phyloP scores from a whole-genome alignment of 148 eudicot species.

The Agrostemma githago region DNA sequence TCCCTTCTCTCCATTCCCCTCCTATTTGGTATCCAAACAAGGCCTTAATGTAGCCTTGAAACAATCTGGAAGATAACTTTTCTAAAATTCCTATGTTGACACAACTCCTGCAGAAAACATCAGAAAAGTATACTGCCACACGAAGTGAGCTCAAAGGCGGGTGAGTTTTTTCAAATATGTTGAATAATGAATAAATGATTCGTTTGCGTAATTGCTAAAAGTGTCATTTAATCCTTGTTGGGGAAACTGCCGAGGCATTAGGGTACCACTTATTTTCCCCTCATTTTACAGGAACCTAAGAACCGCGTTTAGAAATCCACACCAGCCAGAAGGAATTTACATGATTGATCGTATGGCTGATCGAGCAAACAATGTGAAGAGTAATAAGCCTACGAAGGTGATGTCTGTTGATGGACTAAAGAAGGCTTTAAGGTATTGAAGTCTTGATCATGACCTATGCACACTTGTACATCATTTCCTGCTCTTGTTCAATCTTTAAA shows the following conservation, averaged over 20 bases:
- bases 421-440: slow-evolving; percentile 69
- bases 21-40: too few relatives aligned
- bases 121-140: slow-evolving; percentile 53
- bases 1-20: too few relatives aligned
- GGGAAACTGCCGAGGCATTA: not conserved
- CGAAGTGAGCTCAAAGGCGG: slow-evolving; percentile 93
- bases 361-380: slow-evolving; percentile 37
- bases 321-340: slow-evolving; percentile 64
- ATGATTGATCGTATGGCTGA: slow-evolving; percentile 56
- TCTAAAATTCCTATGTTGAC: not conserved
- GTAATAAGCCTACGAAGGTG: slow-evolving; percentile 48
- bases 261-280: not conserved
- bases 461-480: not conserved
- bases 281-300: slow-evolving; percentile 57
- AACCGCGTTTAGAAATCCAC: slow-evolving; percentile 64
- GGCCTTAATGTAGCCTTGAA: not conserved
- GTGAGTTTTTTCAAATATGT: slow-evolving; percentile 36
- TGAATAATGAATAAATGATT: not conserved
- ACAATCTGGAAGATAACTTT: not conserved
- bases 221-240: not conserved
- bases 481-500: slow-evolving; percentile 1
- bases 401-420: slow-evolving; percentile 81
- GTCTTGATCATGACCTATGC: not conserved
- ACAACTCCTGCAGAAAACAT: slow-evolving; percentile 46
- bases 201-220: not conserved